Base-by-base conservation (phyloP, 495 filamentous ascomycete genomes). In the Neurospora pannonica region DNA sequence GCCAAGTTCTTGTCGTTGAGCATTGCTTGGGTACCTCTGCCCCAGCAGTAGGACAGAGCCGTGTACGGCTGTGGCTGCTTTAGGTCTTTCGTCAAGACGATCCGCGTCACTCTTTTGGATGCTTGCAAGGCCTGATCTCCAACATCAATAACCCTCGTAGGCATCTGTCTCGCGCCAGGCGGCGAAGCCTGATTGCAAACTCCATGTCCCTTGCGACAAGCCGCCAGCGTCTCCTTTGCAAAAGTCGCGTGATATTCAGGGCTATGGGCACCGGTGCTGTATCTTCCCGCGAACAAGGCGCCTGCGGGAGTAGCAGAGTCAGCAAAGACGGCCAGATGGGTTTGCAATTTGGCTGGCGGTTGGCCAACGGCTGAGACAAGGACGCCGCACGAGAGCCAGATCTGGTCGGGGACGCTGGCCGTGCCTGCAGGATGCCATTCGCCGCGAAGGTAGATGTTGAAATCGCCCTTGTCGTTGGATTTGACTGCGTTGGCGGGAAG, bases 1-100 rank as follows among this genome's bases (percentile, higher is more conserved):
- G 37, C 15, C 0, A 73, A 38, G n/a, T 71, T 73, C 37, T n/a
- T 7, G 21, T 42, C 54, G 13, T 21, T 21, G 1, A 73, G 72
- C 21, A 19, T 70, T 0, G 60, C 62, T 2, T 38, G 54, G 1
- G 71, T 73, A 0, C 72, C 72, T 17, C 8, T 31, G 10, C 72
- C 72, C 72, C 72, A 73, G 60, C 72, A 73, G n/a, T 73, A 73
- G 4, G 72, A 73, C 38, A 73, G 72, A 31, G 72, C 48, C 1
- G 38, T 73, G n/a, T 73, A 73, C 1, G 48, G 48, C 9, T 73
- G 21, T 2, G 48, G 48, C 5, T 38, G 38, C 19, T 71, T 34
- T 1, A 73, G 60, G 28, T 70, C 37, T 4, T 70, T 42, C 8
- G 72, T 28, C 15, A 73, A 42, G 8, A 73, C 54, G 1, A 70